phyloP scores from a whole-genome alignment of 768 basidiomycete genomes.

The Tylopilus sp. region DNA sequence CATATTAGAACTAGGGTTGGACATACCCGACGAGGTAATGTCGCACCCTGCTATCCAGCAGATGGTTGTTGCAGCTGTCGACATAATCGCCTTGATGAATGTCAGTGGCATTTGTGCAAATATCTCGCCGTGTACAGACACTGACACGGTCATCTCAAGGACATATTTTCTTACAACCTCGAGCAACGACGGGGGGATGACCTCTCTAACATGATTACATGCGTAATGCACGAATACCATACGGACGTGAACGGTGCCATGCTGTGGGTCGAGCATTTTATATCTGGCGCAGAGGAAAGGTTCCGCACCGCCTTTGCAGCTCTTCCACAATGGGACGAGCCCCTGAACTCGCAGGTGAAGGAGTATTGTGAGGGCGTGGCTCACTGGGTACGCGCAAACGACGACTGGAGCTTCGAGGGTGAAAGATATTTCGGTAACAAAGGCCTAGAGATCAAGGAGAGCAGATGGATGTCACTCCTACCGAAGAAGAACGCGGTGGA shows the following conservation, averaged over 20 bases:
- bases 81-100: neutral
- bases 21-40: neutral
- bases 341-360: neutral
- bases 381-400: neutral
- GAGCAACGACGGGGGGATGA: neutral
- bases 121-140: neutral
- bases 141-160: neutral
- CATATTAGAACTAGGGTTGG: neutral
- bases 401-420: neutral
- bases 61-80: neutral
- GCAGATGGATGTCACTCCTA: neutral
- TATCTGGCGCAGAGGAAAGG: neutral
- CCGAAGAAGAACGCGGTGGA: neutral
- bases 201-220: neutral
- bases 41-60: neutral
- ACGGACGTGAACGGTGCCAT: neutral
- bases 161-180: neutral
- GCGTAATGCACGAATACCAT: neutral
- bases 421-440: neutral
- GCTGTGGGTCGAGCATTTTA: neutral
- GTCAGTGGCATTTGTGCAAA: neutral
- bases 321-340: neutral
- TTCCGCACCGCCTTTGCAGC: neutral
- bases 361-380: neutral
- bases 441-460: neutral